A percentile compares a stretch with the other conserved stretches of the same genome.
These are phyloP conservation scores for Phlebopus sp. DNA, from an alignment of 1,284 basidiomycete species.

Conservation along the genomic window DNA sequence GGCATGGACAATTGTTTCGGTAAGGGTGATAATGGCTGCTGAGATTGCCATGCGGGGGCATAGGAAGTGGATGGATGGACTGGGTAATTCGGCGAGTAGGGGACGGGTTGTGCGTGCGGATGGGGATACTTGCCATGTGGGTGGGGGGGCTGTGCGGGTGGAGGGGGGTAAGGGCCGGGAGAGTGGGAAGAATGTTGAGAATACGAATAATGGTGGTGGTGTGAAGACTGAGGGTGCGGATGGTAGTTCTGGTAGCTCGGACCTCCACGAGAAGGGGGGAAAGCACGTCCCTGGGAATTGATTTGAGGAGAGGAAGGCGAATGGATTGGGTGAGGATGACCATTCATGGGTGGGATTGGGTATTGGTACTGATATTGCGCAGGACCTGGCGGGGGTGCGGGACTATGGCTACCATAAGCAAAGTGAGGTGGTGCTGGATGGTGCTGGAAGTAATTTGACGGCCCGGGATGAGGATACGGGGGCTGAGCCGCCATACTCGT, in stretches of 20 bases:
- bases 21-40: slow-evolving; percentile 33
- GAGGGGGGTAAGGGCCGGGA: slow-evolving; percentile 16
- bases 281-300: slow-evolving; percentile 21
- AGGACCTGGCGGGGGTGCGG: slow-evolving; percentile 12
- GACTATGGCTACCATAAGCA: slow-evolving; percentile 10
- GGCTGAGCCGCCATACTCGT: slow-evolving; percentile 25
- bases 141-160: slow-evolving; percentile 12
- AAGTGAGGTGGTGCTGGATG: slow-evolving; percentile 13
- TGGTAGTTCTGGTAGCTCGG: slow-evolving; percentile 20
- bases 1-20: slow-evolving; percentile 32
- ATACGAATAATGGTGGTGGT: slow-evolving; percentile 17
- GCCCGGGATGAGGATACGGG: slow-evolving; percentile 22
- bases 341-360: slow-evolving; percentile 22
- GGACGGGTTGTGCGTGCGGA: slow-evolving; percentile 8
- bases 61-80: slow-evolving; percentile 24
- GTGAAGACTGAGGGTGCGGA: slow-evolving; percentile 14
- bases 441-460: slow-evolving; percentile 23
- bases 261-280: slow-evolving; percentile 21
- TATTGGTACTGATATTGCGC: slow-evolving; percentile 27
- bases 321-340: slow-evolving; percentile 12
- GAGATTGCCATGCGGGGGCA: slow-evolving; percentile 24
- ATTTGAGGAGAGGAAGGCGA: slow-evolving; percentile 21
- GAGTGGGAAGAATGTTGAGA: slow-evolving; percentile 20
- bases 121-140: slow-evolving; percentile 21
- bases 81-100: slow-evolving; percentile 21